phyloP scores from a whole-genome alignment of 1,284 basidiomycete genomes.

The Marasmius sp. region DNA sequence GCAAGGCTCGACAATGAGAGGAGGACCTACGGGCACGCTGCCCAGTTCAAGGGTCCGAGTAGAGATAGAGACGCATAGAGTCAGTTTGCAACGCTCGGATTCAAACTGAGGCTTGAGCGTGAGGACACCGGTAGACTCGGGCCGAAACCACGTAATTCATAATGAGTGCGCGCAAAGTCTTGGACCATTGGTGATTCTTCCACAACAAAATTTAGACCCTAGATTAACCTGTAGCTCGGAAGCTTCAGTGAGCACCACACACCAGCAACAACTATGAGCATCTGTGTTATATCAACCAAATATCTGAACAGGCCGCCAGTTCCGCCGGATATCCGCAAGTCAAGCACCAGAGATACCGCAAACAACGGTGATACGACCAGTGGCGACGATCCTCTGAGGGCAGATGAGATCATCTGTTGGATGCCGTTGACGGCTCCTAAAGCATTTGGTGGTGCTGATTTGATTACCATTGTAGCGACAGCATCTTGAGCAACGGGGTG shows the following conservation, averaged over 20 bases:
- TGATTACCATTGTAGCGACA: conserved; percentile 4
- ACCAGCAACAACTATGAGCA: background rate
- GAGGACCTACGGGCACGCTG: too few species aligned
- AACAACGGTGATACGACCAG: conserved; percentile 11
- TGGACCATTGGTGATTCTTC: too few species aligned
- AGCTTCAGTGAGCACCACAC: conserved; percentile 5
- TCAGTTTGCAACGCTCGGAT: too few species aligned
- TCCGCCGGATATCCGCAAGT: conserved; percentile 1
- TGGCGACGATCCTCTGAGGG: conserved; percentile 7
- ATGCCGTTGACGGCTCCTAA: conserved; percentile 21
- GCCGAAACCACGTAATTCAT: too few species aligned
- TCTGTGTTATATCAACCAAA: conserved; percentile 7
- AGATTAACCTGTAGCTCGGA: background rate
- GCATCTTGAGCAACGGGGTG: background rate
- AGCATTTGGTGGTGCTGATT: conserved; percentile 11
- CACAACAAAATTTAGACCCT: background rate
- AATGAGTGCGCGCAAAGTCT: too few species aligned
- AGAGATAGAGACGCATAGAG: too few species aligned
- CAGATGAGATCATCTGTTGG: conserved; percentile 19
- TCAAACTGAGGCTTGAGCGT: too few species aligned
- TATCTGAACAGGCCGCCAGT: background rate
- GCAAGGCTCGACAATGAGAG: too few species aligned
- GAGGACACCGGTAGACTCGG: too few species aligned
- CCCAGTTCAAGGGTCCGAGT: too few species aligned
- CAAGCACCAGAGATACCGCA: conserved; percentile 4